These are phyloP conservation scores for Escallonia rubra DNA, from an alignment of 129 eudicot species.

Conservation along the genomic window DNA sequence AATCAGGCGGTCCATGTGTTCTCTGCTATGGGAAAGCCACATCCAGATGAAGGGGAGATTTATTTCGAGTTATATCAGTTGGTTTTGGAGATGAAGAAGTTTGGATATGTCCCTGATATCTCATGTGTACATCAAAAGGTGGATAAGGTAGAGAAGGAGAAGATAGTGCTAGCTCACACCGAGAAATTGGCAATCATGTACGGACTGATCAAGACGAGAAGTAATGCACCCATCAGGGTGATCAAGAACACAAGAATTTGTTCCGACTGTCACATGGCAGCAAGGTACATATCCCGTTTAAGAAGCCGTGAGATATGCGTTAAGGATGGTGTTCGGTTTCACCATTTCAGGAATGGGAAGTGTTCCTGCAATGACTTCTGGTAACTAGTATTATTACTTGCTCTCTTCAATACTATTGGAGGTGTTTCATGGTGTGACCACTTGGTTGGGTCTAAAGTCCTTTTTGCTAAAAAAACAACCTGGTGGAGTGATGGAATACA, in stretches of 20 bases:
- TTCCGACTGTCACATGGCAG: slow-evolving; percentile 44
- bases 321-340: slow-evolving; percentile 52
- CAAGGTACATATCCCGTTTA: slow-evolving; percentile 31
- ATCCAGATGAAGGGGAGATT: slow-evolving; percentile 42
- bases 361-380: slow-evolving; percentile 56
- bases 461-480: not conserved
- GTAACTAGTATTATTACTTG: slow-evolving; percentile 7
- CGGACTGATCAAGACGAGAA: slow-evolving; percentile 37
- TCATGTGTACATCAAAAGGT: slow-evolving; percentile 38
- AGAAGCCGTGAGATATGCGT: slow-evolving; percentile 32
- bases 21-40: slow-evolving; percentile 24
- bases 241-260: slow-evolving; percentile 49
- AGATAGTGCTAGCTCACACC: slow-evolving; percentile 34
- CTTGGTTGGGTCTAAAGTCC: too few species aligned
- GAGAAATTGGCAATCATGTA: slow-evolving; percentile 52
- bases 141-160: slow-evolving; percentile 34
- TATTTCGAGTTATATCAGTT: slow-evolving; percentile 36
- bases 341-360: slow-evolving; percentile 43
- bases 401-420: not conserved
- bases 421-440: not conserved
- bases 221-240: slow-evolving; percentile 30
- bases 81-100: slow-evolving; percentile 28
- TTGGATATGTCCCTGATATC: slow-evolving; percentile 39
- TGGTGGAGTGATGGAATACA: not conserved
- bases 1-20: slow-evolving; percentile 33